Evolutionary conservation across 2,329 filamentous ascomycete genomes (phyloP).

Genomic region (Rachicladosporium sp.): DNA sequence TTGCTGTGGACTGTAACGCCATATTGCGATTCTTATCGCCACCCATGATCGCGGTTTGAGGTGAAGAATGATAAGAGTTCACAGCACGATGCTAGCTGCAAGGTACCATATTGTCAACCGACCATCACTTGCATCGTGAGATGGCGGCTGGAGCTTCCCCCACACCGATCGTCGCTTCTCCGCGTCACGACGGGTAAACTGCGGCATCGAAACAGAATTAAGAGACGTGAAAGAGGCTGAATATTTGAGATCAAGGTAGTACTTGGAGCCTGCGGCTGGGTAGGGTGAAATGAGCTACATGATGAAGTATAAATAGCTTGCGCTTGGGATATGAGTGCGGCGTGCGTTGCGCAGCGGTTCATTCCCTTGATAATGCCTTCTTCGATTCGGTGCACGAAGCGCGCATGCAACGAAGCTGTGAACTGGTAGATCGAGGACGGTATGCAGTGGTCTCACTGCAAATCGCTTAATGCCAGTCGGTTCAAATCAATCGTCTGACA

Average conservation of each 20-base stretch:
- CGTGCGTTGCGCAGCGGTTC: no score
- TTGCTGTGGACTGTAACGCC: slow-evolving; percentile 15
- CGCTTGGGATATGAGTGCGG: no score
- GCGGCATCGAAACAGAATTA: neutral
- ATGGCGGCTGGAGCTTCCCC: neutral
- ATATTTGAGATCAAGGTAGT: neutral
- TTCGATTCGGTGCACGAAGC: no score
- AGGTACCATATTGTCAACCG: neutral
- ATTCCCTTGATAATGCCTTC: no score
- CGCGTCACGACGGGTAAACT: neutral
- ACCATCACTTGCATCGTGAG: neutral
- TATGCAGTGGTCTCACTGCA: no score
- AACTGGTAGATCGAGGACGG: no score
- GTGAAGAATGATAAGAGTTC: neutral
- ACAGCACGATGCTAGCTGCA: neutral
- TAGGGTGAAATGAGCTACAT: neutral
- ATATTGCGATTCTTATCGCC: slow-evolving; percentile 22
- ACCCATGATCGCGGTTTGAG: slow-evolving; percentile 19
- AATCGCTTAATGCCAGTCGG: no score
- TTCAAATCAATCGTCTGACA: no score
- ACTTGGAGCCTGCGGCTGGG: neutral
- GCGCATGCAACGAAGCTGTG: no score
- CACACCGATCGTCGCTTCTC: neutral
- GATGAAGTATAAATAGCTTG: no score
- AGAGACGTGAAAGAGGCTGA: neutral